A percentile compares a stretch with the other conserved stretches of the same genome.
These are phyloP conservation scores for Polyporus arcularius DNA, from an alignment of 768 basidiomycete species.

Conservation along the genomic window DNA sequence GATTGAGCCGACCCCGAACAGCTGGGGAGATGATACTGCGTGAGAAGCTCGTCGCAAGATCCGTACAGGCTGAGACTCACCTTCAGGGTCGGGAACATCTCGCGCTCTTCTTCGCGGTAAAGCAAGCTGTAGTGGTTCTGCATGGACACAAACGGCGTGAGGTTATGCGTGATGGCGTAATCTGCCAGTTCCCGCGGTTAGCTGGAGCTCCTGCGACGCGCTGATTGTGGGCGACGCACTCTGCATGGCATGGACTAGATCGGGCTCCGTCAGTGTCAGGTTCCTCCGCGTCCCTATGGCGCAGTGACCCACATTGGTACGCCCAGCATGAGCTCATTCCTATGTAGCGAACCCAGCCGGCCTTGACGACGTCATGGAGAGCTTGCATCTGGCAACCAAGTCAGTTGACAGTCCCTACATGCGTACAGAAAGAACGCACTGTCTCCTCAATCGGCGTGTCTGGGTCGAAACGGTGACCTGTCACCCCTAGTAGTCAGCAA, in stretches of 20 bases:
- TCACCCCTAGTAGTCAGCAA: no score
- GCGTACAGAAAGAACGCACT: constrained; percentile 4
- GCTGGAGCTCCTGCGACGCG: background rate
- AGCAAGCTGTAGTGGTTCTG: constrained; percentile 59
- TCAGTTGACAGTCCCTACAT: background rate
- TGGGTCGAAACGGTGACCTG: constrained; percentile 32
- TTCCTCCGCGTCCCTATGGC: no score
- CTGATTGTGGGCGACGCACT: no score
- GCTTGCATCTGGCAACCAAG: background rate
- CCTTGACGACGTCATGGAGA: constrained; percentile 47
- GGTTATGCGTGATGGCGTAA: constrained; percentile 39
- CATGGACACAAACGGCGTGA: constrained; percentile 63
- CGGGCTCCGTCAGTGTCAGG: background rate
- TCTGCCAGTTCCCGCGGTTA: no score
- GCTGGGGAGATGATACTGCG: no score
- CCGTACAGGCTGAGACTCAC: no score
- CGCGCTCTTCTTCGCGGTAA: constrained; percentile 63
- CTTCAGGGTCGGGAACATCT: constrained; percentile 53
- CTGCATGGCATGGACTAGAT: no score
- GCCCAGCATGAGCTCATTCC: constrained; percentile 40
- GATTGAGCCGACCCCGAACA: constrained; percentile 34
- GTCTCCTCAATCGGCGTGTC: constrained; percentile 44
- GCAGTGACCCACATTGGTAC: constrained; percentile 34
- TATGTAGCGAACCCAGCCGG: constrained; percentile 44
- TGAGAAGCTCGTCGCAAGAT: no score